Percentiles rank a stretch among this genome's conserved stretches.
Evolutionary conservation across 2,329 filamentous ascomycete species (phyloP).

Genomic region (Aspergillus cejpii): DNA sequence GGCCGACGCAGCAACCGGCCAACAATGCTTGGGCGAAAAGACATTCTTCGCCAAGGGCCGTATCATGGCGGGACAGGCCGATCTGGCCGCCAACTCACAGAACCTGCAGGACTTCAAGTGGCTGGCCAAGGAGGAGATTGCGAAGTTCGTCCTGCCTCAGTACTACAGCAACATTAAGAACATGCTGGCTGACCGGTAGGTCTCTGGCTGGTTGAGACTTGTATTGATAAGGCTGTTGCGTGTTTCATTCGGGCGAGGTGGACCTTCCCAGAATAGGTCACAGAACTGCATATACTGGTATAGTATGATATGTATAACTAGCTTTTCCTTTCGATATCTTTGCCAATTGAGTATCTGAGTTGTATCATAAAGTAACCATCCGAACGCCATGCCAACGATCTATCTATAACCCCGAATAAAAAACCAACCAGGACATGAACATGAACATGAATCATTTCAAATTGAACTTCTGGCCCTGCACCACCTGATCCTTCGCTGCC

Average conservation of each 20-base stretch:
- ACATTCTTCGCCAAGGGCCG: conserved; percentile 93
- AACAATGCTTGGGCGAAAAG: conserved; percentile 61
- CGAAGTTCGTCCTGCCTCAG: conserved; percentile 55
- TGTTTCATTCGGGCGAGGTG: not conserved
- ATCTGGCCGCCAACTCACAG: conserved; percentile 64
- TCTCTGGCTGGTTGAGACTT: conserved; percentile 5
- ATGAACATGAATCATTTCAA: conserved; percentile 46
- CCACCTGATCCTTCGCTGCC: conserved; percentile 41
- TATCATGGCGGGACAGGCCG: conserved; percentile 93
- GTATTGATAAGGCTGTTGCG: conserved; percentile 11
- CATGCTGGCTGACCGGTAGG: conserved; percentile 72
- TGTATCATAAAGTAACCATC: not conserved
- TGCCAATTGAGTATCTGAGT: not conserved
- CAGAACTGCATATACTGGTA: conserved; percentile 33
- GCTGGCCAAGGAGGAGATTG: conserved; percentile 83
- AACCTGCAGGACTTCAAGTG: conserved; percentile 81
- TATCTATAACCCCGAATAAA: not conserved
- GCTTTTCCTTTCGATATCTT: conserved; percentile 18
- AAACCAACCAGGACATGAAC: not conserved
- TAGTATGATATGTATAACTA: conserved; percentile 37
- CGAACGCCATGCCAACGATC: conserved; percentile 12
- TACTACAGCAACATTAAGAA: conserved; percentile 74
- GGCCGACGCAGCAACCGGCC: conserved; percentile 36
- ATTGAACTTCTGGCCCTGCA: conserved; percentile 58
- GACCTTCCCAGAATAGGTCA: conserved; percentile 7